Evolutionary conservation across 768 basidiomycete species (phyloP), one percentile per base, ranked within the genome.

Genomic region (Russula sp.): DNA sequence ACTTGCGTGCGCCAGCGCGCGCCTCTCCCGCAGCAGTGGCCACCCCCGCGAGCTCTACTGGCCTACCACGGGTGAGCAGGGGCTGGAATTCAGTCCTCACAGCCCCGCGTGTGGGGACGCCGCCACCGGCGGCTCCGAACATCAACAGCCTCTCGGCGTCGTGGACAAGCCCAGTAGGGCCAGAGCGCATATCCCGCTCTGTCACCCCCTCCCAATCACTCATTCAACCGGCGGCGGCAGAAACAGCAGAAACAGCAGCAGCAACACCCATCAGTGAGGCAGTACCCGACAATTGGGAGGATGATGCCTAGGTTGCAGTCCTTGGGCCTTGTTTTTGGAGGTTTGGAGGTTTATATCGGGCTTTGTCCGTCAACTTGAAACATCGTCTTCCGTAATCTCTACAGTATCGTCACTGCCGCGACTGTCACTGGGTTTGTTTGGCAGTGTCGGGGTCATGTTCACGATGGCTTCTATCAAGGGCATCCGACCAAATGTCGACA

Each of bases 211-310:
- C 58, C 4, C 51, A 58, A n/a, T 25, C 38, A 7, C 42, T 47
- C 22, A 22, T 58, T 7, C 58, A 59, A 29, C 43, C 58, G 13
- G 36, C 35, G 56, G n/a, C 34, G 35, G 38, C 10, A 4, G 9
- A 8, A 2, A 8, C 54, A 46, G 25, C 45, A n/a, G 29, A 55
- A 47, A 45, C 38, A 7, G 18, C 22, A 2, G 8, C 34, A 39
- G 32, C 50, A 34, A 35, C 58, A 11, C 46, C 46, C 16, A 38
- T 34, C 32, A 35, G 56, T 14, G 71, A 64, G 38, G 67, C 68
- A 46, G 75, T 84, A 7, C 83, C 82, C 1, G 78, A 80, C 39
- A 70, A 79, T 64, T 85, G 83, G 83, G 83, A 84, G 62, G 80
- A 84, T 49, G 83, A 81, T 60, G 67, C 61, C 5, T 81, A 70